These are phyloP conservation scores for Leucocoprinus birnbaumii DNA, from an alignment of 768 basidiomycete species.

Conservation along the genomic window DNA sequence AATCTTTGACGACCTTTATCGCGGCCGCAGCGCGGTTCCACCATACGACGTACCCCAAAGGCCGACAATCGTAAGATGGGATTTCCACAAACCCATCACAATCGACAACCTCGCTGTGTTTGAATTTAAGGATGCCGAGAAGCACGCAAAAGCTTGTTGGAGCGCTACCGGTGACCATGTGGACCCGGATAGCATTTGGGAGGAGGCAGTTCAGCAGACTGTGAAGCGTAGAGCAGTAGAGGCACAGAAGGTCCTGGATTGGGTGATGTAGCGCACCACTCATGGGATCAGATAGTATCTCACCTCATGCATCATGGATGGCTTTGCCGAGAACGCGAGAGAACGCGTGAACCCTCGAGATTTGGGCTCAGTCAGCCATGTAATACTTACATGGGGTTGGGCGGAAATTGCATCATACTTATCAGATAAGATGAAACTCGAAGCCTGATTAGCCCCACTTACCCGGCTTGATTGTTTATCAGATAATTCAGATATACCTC, in stretches of 20 bases:
- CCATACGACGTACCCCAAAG: slow-evolving; percentile 72
- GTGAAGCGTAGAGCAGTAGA: slow-evolving; percentile 62
- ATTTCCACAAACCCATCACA: slow-evolving; percentile 55
- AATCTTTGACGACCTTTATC: slow-evolving; percentile 84
- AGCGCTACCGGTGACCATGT: slow-evolving; percentile 22
- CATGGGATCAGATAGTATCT: too few relatives aligned
- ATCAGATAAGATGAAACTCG: neutral
- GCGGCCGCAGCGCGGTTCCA: slow-evolving; percentile 74
- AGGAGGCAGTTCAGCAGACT: slow-evolving; percentile 51
- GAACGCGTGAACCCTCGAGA: too few relatives aligned
- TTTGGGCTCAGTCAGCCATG: too few relatives aligned
- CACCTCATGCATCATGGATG: too few relatives aligned
- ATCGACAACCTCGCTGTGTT: slow-evolving; percentile 87
- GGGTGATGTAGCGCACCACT: slow-evolving; percentile 35
- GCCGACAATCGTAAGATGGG: slow-evolving; percentile 83
- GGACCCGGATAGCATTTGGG: slow-evolving; percentile 66
- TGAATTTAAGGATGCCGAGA: slow-evolving; percentile 70
- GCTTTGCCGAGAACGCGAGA: too few relatives aligned
- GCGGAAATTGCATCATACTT: too few relatives aligned
- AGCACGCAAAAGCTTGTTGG: slow-evolving; percentile 51
- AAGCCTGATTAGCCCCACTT: slow-evolving; percentile 13
- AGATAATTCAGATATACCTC: too few relatives aligned
- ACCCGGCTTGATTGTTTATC: too few relatives aligned
- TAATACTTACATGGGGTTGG: too few relatives aligned
- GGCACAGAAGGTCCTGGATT: slow-evolving; percentile 49